Evolutionary conservation across 495 filamentous ascomycete genomes (phyloP), one percentile per base, ranked within the genome.

Genomic region (Neurospora tetrasperma): DNA sequence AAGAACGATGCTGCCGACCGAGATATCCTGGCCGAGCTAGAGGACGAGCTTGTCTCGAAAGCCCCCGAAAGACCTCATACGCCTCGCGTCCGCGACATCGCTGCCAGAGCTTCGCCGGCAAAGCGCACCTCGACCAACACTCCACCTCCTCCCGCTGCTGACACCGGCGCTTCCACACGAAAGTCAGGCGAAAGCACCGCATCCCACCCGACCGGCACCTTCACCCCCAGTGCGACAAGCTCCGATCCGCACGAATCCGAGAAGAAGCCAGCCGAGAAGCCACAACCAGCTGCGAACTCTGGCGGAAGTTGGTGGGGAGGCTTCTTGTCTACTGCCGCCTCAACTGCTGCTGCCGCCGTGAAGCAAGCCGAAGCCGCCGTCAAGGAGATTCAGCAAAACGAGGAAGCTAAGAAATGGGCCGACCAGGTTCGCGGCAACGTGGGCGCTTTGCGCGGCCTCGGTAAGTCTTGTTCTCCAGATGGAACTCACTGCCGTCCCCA

Each of bases 391-490:
- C 93, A 96, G 79, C 92, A 94, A 77, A 97, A 97, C 73, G 94
- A 99, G 82, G 96, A 99, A 80, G 96, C 94, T 48, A 93, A 94
- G 82, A 90, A 91, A 81, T 98, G 96, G 96, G 96, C 94, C 7
- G 91, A 94, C 73, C 95, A 98, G 79, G 92, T 98, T 48, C 91
- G 91, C 79, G 94, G 94, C 59, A 98, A 98, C 80, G 93, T 97
- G 27, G 92, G 91, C 41, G 92, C 89, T 41, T 80, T 99, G 14
- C 87, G 86, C 69, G 93, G 92, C 59, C 84, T 97, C 69, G 92
- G 96, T 98, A 88, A 71, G 86, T 79, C 54, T 72, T 54, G 23
- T 69, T 31, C 48, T 41, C n/a, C 40, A 2, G 39, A 42, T 41
- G 27, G 68, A 31, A 14, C 35, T 71, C 23, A 10, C 11, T 38